These are phyloP conservation scores for Suillus subluteus DNA, from an alignment of 768 basidiomycete species.

Conservation along the genomic window DNA sequence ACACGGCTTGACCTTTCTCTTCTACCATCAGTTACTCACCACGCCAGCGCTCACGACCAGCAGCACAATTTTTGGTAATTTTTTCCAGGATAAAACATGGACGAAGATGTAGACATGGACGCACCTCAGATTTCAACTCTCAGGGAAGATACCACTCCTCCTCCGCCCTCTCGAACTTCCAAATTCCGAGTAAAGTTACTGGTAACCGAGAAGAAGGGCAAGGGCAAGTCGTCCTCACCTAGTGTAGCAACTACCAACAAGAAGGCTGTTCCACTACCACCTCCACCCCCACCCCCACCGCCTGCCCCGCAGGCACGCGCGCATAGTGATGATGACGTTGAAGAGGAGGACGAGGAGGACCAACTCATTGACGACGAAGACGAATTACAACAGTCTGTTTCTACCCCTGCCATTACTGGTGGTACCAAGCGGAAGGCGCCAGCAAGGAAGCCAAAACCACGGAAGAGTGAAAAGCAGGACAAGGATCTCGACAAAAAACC, in stretches of 20 bases:
- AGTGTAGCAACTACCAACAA: constrained; percentile 24
- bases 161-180: constrained; percentile 53
- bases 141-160: constrained; percentile 71
- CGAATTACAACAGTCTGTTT: constrained; percentile 33
- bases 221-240: constrained; percentile 39
- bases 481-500: constrained; percentile 47
- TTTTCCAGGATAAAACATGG: constrained; percentile 27
- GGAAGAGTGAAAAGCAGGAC: constrained; percentile 54
- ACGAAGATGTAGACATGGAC: constrained; percentile 66
- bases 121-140: constrained; percentile 84
- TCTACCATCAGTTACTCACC: not conserved
- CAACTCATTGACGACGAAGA: constrained; percentile 79
- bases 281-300: constrained; percentile 3
- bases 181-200: constrained; percentile 56
- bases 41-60: not conserved
- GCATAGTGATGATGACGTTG: constrained; percentile 52
- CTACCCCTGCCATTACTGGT: constrained; percentile 31
- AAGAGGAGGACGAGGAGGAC: constrained; percentile 75
- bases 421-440: constrained; percentile 53
- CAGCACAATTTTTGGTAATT: not conserved
- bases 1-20: not conserved
- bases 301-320: constrained; percentile 24
- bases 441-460: constrained; percentile 52
- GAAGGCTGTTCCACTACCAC: constrained; percentile 19
- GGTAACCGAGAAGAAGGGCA: constrained; percentile 46